phyloP scores from a whole-genome alignment of 495 filamentous ascomycete genomes.

The Penicillium antarcticum region DNA sequence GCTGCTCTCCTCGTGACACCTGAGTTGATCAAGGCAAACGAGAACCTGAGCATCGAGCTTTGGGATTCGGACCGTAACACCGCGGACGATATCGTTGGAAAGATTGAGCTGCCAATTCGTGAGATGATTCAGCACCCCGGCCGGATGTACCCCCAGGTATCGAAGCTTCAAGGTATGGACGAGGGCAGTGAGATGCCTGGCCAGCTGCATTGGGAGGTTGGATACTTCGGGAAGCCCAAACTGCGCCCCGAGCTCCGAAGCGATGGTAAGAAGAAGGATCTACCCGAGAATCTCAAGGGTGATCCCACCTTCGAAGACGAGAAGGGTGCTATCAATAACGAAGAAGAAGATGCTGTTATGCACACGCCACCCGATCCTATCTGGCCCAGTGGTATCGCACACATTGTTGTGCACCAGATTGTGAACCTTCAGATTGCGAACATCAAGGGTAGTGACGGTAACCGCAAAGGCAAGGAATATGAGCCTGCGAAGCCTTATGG shows the following conservation, averaged over 20 bases:
- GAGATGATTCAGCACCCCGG: conserved; percentile 92
- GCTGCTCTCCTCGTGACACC: conserved; percentile 83
- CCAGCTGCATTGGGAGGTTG: conserved; percentile 92
- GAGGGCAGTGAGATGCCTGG: conserved; percentile 87
- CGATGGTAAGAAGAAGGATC: conserved; percentile 74
- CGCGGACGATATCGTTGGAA: conserved; percentile 91
- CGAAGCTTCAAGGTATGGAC: conserved; percentile 74
- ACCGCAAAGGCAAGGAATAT: conserved; percentile 76
- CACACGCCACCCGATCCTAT: conserved; percentile 91
- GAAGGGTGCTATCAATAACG: conserved; percentile 72
- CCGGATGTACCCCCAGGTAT: conserved; percentile 88
- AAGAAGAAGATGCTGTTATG: conserved; percentile 76
- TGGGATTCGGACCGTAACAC: conserved; percentile 91
- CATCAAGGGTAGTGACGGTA: conserved; percentile 55
- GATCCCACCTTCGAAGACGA: conserved; percentile 82
- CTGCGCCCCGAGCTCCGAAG: conserved; percentile 79
- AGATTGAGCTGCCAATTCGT: conserved; percentile 87
- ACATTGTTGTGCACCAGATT: conserved; percentile 86
- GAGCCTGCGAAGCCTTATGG: conserved; percentile 87
- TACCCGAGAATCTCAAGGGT: conserved; percentile 69
- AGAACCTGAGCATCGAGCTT: conserved; percentile 88
- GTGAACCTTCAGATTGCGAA: conserved; percentile 88
- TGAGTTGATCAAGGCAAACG: conserved; percentile 86
- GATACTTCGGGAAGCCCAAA: conserved; percentile 86
- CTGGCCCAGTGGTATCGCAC: conserved; percentile 85